A percentile compares a stretch with the other conserved stretches of the same genome.
Evolutionary conservation across 768 basidiomycete species (phyloP).

Genomic region (Amanita polypyramis): DNA sequence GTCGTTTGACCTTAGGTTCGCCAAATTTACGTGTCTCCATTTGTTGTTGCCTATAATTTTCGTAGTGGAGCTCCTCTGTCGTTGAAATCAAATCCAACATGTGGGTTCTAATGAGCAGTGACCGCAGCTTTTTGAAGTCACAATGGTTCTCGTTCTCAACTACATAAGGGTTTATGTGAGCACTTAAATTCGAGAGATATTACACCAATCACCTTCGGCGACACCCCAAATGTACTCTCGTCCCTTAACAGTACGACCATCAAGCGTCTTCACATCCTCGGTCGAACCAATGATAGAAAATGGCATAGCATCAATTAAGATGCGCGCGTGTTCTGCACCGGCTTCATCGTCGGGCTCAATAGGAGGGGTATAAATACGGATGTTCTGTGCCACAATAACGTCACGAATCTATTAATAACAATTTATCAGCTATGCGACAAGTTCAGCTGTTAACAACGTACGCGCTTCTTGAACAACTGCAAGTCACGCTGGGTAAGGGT

Average conservation of each 20-base stretch:
- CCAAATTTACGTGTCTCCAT: slow-evolving; percentile 99
- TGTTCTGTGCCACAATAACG: slow-evolving; percentile 83
- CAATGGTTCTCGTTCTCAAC: slow-evolving; percentile 99
- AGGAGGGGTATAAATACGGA: slow-evolving; percentile 91
- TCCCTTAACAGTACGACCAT: slow-evolving; percentile 92
- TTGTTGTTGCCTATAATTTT: slow-evolving; percentile 95
- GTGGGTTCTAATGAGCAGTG: slow-evolving; percentile 91
- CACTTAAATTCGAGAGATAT: not conserved
- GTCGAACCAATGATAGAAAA: slow-evolving; percentile 99
- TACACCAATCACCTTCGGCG: slow-evolving; percentile 68
- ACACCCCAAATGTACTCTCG: slow-evolving; percentile 99
- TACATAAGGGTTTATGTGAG: slow-evolving; percentile 18
- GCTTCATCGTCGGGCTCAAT: slow-evolving; percentile 81
- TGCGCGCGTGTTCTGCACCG: slow-evolving; percentile 73
- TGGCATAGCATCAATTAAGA: slow-evolving; percentile 85
- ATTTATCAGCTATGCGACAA: slow-evolving; percentile 4
- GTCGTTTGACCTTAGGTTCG: slow-evolving; percentile 96
- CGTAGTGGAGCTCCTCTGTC: slow-evolving; percentile 93
- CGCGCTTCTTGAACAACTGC: slow-evolving; percentile 84
- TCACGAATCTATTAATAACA: slow-evolving; percentile 59
- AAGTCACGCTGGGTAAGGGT: slow-evolving; percentile 94
- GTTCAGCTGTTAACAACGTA: slow-evolving; percentile 33
- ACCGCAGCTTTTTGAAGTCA: slow-evolving; percentile 96
- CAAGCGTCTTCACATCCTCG: slow-evolving; percentile 83
- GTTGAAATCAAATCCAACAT: slow-evolving; percentile 98